phyloP scores from a whole-genome alignment of 805 yeast species.

The Wickerhamiella sergipiensis region DNA sequence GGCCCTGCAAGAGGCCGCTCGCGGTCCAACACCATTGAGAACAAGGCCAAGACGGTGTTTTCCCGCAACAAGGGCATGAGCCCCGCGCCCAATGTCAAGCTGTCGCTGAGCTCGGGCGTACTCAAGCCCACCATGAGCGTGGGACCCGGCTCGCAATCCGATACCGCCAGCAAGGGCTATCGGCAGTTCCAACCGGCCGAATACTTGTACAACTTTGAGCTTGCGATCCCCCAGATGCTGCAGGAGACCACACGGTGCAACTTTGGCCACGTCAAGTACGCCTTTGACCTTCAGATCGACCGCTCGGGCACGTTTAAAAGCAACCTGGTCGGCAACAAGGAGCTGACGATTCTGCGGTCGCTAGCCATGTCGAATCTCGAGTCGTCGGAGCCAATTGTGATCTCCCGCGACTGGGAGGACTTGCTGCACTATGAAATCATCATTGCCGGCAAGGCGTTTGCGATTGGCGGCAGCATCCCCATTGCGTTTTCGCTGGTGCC shows the following conservation, averaged over 20 bases:
- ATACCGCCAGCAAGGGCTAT: conserved; percentile 23
- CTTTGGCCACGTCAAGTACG: conserved; percentile 68
- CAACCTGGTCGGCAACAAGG: conserved; percentile 48
- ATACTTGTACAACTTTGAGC: conserved; percentile 83
- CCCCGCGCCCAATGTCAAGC: neutral
- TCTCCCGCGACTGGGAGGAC: conserved; percentile 87
- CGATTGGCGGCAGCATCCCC: conserved; percentile 73
- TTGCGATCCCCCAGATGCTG: conserved; percentile 62
- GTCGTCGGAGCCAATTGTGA: conserved; percentile 85
- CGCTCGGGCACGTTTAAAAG: conserved; percentile 80
- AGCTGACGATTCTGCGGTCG: conserved; percentile 56
- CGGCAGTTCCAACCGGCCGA: conserved; percentile 71
- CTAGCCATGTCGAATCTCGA: conserved; percentile 71
- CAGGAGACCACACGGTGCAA: conserved; percentile 73
- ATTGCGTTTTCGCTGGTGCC: conserved; percentile 76
- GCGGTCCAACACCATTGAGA: neutral
- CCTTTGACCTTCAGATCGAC: conserved; percentile 53
- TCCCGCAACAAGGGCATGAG: neutral
- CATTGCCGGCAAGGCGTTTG: conserved; percentile 77
- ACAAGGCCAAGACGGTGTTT: neutral
- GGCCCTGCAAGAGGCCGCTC: neutral
- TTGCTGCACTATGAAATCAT: conserved; percentile 80
- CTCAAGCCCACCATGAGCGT: neutral
- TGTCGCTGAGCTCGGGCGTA: neutral
- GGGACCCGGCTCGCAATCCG: neutral